phyloP scores from a whole-genome alignment of 192 early-diverging fungal species.

The Helicostylum pulchrum region DNA sequence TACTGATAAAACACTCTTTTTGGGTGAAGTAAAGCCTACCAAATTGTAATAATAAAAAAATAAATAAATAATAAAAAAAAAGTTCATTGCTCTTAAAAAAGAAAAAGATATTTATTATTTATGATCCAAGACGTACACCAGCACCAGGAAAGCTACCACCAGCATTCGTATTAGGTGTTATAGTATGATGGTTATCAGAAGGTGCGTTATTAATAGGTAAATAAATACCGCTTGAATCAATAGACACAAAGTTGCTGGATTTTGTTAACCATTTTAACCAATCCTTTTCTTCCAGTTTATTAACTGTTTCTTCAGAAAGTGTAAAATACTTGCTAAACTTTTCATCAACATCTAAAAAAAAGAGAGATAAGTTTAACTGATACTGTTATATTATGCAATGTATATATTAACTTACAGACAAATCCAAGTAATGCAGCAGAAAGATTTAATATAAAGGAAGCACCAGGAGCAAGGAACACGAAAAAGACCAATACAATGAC shows the following conservation, averaged over 20 bases:
- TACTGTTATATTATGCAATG: too few species aligned
- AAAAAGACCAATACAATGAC: slow-evolving; percentile 17
- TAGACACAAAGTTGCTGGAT: background rate
- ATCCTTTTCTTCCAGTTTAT: background rate
- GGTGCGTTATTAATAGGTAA: slow-evolving; percentile 10
- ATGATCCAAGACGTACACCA: too few species aligned
- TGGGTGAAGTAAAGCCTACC: slow-evolving; percentile 75
- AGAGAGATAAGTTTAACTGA: background rate
- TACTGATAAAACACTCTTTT: slow-evolving; percentile 83
- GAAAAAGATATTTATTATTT: background rate
- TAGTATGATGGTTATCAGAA: background rate
- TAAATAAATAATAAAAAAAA: background rate
- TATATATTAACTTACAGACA: slow-evolving; percentile 20
- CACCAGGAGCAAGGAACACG: slow-evolving; percentile 21
- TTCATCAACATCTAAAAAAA: slow-evolving; percentile 1
- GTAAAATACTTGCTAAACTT: background rate
- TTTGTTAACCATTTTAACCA: background rate
- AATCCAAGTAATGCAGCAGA: slow-evolving; percentile 7
- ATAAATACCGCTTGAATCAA: slow-evolving; percentile 8
- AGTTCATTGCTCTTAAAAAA: background rate
- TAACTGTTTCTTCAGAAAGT: background rate
- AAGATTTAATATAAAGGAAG: slow-evolving; percentile 18
- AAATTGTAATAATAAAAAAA: slow-evolving; percentile 11
- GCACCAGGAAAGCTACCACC: too few species aligned
- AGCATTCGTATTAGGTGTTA: too few species aligned